These are phyloP conservation scores for Eutypa lata DNA, from an alignment of 2,329 filamentous ascomycete genomes.

Conservation along the genomic window DNA sequence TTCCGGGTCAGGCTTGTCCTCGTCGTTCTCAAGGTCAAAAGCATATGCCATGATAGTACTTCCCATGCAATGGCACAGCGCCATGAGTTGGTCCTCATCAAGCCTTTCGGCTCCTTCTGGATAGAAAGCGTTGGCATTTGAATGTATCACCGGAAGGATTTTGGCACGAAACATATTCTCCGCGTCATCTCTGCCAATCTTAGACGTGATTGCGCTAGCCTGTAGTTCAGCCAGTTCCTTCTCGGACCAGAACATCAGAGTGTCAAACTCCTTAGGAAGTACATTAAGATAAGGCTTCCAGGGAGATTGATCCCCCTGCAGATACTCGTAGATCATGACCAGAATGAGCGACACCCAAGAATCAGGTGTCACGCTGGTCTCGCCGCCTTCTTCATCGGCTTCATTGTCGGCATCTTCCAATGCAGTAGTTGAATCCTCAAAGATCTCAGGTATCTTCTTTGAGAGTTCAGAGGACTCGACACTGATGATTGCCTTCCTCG, in stretches of 20 bases:
- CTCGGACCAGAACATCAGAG: conserved; percentile 83
- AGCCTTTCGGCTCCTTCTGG: conserved; percentile 29
- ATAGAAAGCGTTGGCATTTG: conserved; percentile 45
- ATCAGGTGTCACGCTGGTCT: conserved; percentile 37
- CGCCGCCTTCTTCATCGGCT: conserved; percentile 33
- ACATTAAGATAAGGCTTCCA: conserved; percentile 81
- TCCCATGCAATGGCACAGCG: conserved; percentile 73
- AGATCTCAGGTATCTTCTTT: conserved; percentile 51
- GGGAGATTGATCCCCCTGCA: conserved; percentile 55
- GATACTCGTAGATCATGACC: conserved; percentile 73
- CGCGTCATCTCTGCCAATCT: conserved; percentile 72
- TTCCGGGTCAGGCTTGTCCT: conserved; percentile 50
- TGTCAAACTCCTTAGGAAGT: conserved; percentile 71
- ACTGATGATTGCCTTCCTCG: conserved; percentile 67
- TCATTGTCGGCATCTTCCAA: conserved; percentile 34
- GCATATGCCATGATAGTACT: conserved; percentile 91
- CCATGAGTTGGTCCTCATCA: conserved; percentile 43
- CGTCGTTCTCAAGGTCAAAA: conserved; percentile 68
- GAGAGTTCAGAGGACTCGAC: conserved; percentile 68
- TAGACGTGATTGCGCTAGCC: conserved; percentile 70
- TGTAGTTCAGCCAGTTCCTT: conserved; percentile 70
- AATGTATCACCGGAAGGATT: conserved; percentile 49
- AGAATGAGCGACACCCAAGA: conserved; percentile 65
- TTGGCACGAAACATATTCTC: conserved; percentile 63
- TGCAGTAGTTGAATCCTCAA: conserved; percentile 35